Base-by-base conservation (phyloP, 345 rosid species). In the Arabis hirsuta region DNA sequence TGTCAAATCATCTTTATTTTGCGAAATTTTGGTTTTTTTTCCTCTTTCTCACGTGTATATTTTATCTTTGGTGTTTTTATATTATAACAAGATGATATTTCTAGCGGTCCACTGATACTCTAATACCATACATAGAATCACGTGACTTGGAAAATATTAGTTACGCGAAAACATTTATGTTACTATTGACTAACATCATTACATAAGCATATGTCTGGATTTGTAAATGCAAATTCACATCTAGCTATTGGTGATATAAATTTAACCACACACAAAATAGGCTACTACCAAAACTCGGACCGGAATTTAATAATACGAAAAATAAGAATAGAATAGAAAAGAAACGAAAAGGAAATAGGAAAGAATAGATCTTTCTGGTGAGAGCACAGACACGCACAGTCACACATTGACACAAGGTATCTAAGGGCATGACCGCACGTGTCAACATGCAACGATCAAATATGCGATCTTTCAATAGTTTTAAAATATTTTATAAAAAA, bases 381-480 rank as follows among this genome's bases (percentile, higher is more conserved):
- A 68, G 73, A 53, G 44, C 26, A 7, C 13, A 31, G 19, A 39
- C 67, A 73, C 39, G 52, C 41, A 64, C 77, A 39, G 19, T 27
- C 54, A 22, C 24, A 48, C 45, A 67, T 31, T 67, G 61, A 70
- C 80, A 76, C 72, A 76, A 76, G 72, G 80, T 71, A 76, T 76
- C 76, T 65, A 41, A 57, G 67, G 51, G 72, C 67, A 64, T 71
- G 80, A 65, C 61, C 66, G 53, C 79, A 76, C 75, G 79, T 76
- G 79, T 76, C 71, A 69, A 76, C 75, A 76, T 76, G 79, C 77
- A 73, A 46, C 48, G 29, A 63, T 38, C 63, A 74, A 52, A 67
- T 46, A 52, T 68, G 57, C 43, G 31, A 69, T 65, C 48, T 65
- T 38, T 62, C 61, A 36, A 6, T 32, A 32, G 36, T 7, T 32